Percentiles rank a stretch among this genome's conserved stretches.
Conservation (phyloP, 2,329 filamentous ascomycete genomes). For the Alternaria incomplexa region DNA sequence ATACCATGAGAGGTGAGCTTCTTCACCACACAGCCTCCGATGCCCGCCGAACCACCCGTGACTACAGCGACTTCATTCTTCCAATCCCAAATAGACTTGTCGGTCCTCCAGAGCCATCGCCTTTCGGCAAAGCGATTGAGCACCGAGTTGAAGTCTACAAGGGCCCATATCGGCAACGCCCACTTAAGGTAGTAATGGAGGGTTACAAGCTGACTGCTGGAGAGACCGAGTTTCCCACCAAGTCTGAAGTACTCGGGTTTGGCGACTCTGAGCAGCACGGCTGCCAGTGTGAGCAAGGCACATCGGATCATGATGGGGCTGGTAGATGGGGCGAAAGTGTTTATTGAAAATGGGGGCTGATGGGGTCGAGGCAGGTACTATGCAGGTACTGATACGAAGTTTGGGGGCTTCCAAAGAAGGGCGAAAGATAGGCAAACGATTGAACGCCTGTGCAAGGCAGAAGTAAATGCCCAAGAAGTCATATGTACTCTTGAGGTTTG, state of each 20-base stretch:
- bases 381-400: background rate
- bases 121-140: conserved; percentile 45
- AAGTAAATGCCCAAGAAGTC: background rate
- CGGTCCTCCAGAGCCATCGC: conserved; percentile 47
- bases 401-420: background rate
- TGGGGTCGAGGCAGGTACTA: conserved; percentile 9
- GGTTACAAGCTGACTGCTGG: conserved; percentile 28
- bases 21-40: conserved; percentile 43
- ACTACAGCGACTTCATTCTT: conserved; percentile 43
- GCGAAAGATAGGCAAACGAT: background rate
- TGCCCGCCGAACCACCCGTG: conserved; percentile 46
- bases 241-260: conserved; percentile 30
- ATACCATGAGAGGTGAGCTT: conserved; percentile 39
- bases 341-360: conserved; percentile 2
- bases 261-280: conserved; percentile 19
- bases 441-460: background rate
- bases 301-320: conserved; percentile 27
- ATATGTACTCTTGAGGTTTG: background rate
- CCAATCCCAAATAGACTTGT: conserved; percentile 40
- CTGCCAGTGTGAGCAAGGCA: conserved; percentile 24
- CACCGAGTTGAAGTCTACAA: conserved; percentile 32
- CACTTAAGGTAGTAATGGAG: conserved; percentile 36
- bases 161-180: conserved; percentile 28
- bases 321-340: background rate
- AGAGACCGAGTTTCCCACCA: conserved; percentile 26